Evolutionary conservation across 768 basidiomycete species (phyloP).

Genomic region (Rhizopogon salebrosus): DNA sequence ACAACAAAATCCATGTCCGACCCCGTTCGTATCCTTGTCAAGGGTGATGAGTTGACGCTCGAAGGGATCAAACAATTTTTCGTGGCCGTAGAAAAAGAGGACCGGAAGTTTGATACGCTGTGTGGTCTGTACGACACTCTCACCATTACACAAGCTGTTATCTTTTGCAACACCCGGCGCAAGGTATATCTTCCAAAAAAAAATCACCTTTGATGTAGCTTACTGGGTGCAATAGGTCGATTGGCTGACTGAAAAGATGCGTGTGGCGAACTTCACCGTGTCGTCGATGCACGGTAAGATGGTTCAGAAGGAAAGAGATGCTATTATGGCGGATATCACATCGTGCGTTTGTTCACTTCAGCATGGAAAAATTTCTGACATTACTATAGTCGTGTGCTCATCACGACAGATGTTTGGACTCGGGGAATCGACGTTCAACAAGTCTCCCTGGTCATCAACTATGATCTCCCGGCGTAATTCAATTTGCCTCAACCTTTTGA

Average conservation of each 20-base stretch:
- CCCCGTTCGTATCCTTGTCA: conserved; percentile 96
- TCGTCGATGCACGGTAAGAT: conserved; percentile 96
- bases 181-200: conserved; percentile 56
- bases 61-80: conserved; percentile 97
- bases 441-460: conserved; percentile 96
- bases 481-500: conserved; percentile 4
- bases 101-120: conserved; percentile 98
- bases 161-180: conserved; percentile 97
- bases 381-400: conserved; percentile 72
- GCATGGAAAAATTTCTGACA: background rate
- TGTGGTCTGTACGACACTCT: conserved; percentile 98
- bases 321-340: conserved; percentile 93
- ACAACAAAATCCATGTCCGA: conserved; percentile 99
- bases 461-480: conserved; percentile 89
- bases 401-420: conserved; percentile 96
- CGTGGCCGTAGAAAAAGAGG: conserved; percentile 98
- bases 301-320: conserved; percentile 92
- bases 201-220: background rate
- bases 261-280: conserved; percentile 95
- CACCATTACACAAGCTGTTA: conserved; percentile 98
- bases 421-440: conserved; percentile 98
- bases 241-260: conserved; percentile 99
- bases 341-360: conserved; percentile 50
- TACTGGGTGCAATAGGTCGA: conserved; percentile 58
- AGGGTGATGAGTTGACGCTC: conserved; percentile 97